Base-by-base conservation (phyloP, 352 stramenopile genomes). In the Aphanomyces astaci region DNA sequence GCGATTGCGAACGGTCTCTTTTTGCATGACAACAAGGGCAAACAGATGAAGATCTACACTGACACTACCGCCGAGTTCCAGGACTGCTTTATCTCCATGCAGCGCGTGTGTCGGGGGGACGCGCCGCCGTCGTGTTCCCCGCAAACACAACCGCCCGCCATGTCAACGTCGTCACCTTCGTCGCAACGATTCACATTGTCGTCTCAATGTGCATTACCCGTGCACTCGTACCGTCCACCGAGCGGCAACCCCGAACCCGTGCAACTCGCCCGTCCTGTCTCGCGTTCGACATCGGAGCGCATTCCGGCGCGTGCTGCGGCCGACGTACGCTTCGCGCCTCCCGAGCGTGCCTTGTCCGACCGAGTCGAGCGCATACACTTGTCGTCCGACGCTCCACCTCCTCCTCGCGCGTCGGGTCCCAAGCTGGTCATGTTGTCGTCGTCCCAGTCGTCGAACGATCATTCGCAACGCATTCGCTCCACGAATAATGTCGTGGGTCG, bases 1-100 rank as follows among this genome's bases (percentile, higher is more conserved):
- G 83, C 88, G 63, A 87, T 94, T 49, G 80, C 90, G 75, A 90
- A 94, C 70, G 85, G 85, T 0, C 73, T 91, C 57, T 64, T 94
- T 24, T 80, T 94, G 59, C 82, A 94, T 68, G 85, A 84, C 31
- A 77, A 78, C 56, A 82, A 81, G 24, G 85, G 85, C 10, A 84
- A 84, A 69, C 83, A 92, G 70, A 80, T 94, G 64, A 94, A 94
- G 69, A 79, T 94, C n/a, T 94, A 94, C 72, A 94, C 85, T 19
- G 77, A 86, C 59, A 87, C 75, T 55, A 76, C 82, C 31, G 80
- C 89, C 67, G 78, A 71, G 62, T 90, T 82, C 9, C 87, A 77
- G 63, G 69, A 73, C 2, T 94, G 82, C 81, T 86, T 86, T 75
- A 73, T 86, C 33, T 80, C 81, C 66, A 91, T 94, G 48, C 75